Conservation (phyloP, 2,329 filamentous ascomycete genomes). For the Emydomyces testavorans region DNA sequence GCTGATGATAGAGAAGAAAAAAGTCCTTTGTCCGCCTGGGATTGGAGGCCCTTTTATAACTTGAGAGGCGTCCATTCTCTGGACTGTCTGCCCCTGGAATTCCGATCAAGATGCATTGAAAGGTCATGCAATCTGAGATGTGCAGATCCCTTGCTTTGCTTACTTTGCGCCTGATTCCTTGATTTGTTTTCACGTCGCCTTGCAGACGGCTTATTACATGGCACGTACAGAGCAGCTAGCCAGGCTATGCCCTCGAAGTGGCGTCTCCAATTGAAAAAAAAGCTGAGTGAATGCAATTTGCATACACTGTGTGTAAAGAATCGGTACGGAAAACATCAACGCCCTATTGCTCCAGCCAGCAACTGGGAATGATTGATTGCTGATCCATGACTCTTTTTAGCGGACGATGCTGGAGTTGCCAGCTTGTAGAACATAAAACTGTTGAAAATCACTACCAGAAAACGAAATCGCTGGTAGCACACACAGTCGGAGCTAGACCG, state of each 20-base stretch:
- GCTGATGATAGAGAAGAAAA: constrained; percentile 15
- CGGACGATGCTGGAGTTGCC: neutral
- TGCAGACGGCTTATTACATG: neutral
- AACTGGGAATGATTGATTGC: neutral
- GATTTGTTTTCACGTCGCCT: neutral
- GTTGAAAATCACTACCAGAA: constrained; percentile 8
- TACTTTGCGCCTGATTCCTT: neutral
- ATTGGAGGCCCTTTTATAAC: constrained; percentile 6
- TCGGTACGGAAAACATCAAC: neutral
- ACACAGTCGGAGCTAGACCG: neutral
- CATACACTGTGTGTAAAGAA: too few relatives aligned
- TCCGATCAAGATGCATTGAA: neutral
- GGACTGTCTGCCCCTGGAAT: neutral
- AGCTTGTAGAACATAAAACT: neutral
- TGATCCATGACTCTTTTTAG: constrained; percentile 2
- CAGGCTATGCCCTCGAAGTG: neutral
- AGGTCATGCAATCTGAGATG: neutral
- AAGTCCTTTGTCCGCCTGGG: neutral
- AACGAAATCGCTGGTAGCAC: constrained; percentile 4
- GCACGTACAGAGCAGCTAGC: constrained; percentile 3
- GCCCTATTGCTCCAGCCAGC: neutral
- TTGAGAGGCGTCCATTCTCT: neutral
- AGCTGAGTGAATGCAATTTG: neutral
- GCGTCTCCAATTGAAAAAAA: neutral
- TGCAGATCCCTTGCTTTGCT: neutral